Evolutionary conservation across 164 flowering plant species (phyloP).

Genomic region (Akebia trifoliata): DNA sequence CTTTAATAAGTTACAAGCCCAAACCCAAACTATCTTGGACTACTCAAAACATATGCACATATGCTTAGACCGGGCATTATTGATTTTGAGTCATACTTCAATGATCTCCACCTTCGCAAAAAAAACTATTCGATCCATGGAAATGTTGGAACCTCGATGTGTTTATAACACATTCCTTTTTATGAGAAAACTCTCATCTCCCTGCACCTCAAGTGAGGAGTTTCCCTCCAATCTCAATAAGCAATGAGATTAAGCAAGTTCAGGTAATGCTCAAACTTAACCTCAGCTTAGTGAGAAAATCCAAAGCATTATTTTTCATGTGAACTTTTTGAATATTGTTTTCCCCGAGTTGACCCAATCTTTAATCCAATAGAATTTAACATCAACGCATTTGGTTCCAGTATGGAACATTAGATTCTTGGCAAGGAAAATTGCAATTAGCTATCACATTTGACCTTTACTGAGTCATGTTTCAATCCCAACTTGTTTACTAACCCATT

Average conservation of each 20-base stretch:
- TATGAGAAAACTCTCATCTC: not conserved
- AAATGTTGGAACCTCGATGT: too few relatives aligned
- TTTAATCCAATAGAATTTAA: not conserved
- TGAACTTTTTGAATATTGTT: not conserved
- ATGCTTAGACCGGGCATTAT: too few relatives aligned
- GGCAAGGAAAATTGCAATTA: not conserved
- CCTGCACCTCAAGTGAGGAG: not conserved
- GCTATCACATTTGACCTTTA: not conserved
- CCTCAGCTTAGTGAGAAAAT: not conserved
- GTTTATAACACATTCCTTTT: too few relatives aligned
- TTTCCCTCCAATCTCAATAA: not conserved
- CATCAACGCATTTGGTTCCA: not conserved
- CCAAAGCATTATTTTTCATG: not conserved
- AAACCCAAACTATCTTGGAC: too few relatives aligned
- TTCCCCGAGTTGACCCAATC: not conserved
- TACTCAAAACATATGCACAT: too few relatives aligned
- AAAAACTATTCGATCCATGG: too few relatives aligned
- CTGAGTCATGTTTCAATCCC: not conserved
- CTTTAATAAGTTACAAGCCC: too few relatives aligned
- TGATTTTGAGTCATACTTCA: too few relatives aligned
- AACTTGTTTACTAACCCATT: not conserved
- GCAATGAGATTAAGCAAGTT: not conserved
- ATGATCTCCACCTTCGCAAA: too few relatives aligned
- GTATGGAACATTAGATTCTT: not conserved
- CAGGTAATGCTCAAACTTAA: not conserved